A percentile compares a stretch with the other conserved stretches of the same genome.
Conservation (phyloP, 1,284 basidiomycete genomes). For the Apiotrichum siamense region DNA sequence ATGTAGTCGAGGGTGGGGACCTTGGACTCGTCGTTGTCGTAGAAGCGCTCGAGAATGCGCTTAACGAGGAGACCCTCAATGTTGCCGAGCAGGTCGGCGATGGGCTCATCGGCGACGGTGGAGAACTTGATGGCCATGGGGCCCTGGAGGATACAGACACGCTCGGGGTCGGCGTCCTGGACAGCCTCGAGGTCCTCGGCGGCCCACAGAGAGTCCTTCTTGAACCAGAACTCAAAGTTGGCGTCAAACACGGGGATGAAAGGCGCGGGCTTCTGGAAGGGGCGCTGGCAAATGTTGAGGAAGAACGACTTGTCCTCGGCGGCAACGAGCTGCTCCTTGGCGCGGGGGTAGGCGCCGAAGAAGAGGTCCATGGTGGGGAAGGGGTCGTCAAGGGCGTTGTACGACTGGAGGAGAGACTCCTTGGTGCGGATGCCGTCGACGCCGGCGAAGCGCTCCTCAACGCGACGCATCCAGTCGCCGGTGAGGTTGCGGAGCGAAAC, state of each 20-base stretch:
- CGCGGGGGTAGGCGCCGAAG: conserved; percentile 76
- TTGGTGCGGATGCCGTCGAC: conserved; percentile 71
- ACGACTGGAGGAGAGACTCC: conserved; percentile 85
- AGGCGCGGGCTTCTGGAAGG: conserved; percentile 95
- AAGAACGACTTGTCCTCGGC: conserved; percentile 94
- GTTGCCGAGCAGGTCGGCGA: conserved; percentile 83
- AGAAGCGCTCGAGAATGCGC: conserved; percentile 74
- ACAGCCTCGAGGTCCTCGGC: conserved; percentile 98
- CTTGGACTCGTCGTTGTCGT: conserved; percentile 68
- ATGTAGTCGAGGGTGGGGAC: conserved; percentile 86
- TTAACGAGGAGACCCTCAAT: conserved; percentile 72
- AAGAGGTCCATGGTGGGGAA: conserved; percentile 70
- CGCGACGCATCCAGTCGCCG: conserved; percentile 92
- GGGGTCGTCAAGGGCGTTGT: conserved; percentile 76
- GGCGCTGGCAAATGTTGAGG: conserved; percentile 87
- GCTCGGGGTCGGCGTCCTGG: conserved; percentile 95
- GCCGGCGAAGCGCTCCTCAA: conserved; percentile 96
- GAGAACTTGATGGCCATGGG: conserved; percentile 89
- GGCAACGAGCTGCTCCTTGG: conserved; percentile 79
- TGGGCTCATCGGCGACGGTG: conserved; percentile 82
- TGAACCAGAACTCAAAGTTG: conserved; percentile 95
- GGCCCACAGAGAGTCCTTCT: conserved; percentile 98
- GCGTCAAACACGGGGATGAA: conserved; percentile 97
- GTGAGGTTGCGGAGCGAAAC: conserved; percentile 87
- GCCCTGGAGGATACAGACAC: conserved; percentile 95